Evolutionary conservation across 805 yeast species (phyloP), one percentile per base, ranked within the genome.

Genomic region (Pichia paraexigua): DNA sequence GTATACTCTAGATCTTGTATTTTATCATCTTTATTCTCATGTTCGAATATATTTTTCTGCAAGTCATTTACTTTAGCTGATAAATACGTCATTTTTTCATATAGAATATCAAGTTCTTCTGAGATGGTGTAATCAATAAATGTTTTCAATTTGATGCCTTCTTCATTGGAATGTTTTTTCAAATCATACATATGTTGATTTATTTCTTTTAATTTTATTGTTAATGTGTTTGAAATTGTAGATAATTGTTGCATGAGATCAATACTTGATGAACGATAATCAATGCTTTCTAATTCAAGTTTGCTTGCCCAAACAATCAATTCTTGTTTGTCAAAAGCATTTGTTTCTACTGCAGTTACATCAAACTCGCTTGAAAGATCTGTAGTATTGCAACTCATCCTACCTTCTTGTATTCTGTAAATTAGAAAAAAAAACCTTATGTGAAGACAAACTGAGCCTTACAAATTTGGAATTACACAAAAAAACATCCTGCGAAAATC

Each of bases 281-380:
- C 79, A 2, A 73, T 63, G 15, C 74, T 67, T 53, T 78, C 82
- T 48, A 77, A 53, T 54, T 78, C 83, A 20, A 78, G 58, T 37
- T 72, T 69, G 6, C 76, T 71, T 0, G 81, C 81, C 82, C 82
- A 78, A 56, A 62, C 32, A 62, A 65, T 43, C n/a, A 63, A 48
- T 30, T 70, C 63, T 65, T 74, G 56, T 61, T 48, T 46, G 30
- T 39, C 48, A 25, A 46, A 47, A 10, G 47, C 41, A 43, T 43
- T 46, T 1, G 37, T 25, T 9, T 44, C 48, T 5, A 43, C 32
- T 5, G 41, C 46, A 6, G 45, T 40, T 2, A 27, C 25, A 40
- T 47, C 54, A n/a, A 43, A 22, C 1, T 50, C 53, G 32, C 49
- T 46, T 2, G 53, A 51, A 6, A 51, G 3, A 17, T 51, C 53